Percentiles rank a stretch among this genome's conserved stretches.
Evolutionary conservation across 2,329 filamentous ascomycete species (phyloP).

Genomic region (Monilinia vaccinii-corymbosi): DNA sequence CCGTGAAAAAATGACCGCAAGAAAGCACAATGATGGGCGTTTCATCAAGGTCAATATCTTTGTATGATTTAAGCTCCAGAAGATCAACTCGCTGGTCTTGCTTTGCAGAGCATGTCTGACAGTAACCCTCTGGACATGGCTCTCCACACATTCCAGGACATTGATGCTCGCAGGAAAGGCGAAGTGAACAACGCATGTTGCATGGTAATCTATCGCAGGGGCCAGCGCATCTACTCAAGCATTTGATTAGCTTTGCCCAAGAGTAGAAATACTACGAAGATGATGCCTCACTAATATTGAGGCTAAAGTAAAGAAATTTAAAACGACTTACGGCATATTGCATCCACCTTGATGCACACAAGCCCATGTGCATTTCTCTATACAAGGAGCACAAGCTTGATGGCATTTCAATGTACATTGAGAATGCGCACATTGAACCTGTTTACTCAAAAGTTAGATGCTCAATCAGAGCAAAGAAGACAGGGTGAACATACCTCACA

Average conservation of each 20-base stretch:
- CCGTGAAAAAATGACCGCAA: slow-evolving; percentile 56
- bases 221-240: slow-evolving; percentile 41
- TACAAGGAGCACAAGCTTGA: slow-evolving; percentile 54
- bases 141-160: slow-evolving; percentile 61
- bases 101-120: slow-evolving; percentile 43
- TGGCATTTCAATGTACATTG: slow-evolving; percentile 45
- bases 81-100: slow-evolving; percentile 45
- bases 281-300: not conserved
- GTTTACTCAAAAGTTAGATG: slow-evolving; percentile 24
- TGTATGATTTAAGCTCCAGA: slow-evolving; percentile 44
- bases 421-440: slow-evolving; percentile 50
- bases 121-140: slow-evolving; percentile 45
- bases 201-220: slow-evolving; percentile 62
- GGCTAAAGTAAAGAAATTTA: too few relatives aligned
- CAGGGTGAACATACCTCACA: slow-evolving; percentile 40
- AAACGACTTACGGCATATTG: slow-evolving; percentile 26
- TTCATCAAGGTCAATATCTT: slow-evolving; percentile 47
- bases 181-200: slow-evolving; percentile 44
- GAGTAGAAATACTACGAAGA: not conserved
- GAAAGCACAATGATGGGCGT: slow-evolving; percentile 52
- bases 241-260: not conserved
- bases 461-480: not conserved
- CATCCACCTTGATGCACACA: slow-evolving; percentile 44
- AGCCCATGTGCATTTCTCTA: slow-evolving; percentile 43
- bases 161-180: slow-evolving; percentile 49